These are phyloP conservation scores for Phaeolepiota aurea DNA, from an alignment of 768 basidiomycete genomes.

Conservation along the genomic window DNA sequence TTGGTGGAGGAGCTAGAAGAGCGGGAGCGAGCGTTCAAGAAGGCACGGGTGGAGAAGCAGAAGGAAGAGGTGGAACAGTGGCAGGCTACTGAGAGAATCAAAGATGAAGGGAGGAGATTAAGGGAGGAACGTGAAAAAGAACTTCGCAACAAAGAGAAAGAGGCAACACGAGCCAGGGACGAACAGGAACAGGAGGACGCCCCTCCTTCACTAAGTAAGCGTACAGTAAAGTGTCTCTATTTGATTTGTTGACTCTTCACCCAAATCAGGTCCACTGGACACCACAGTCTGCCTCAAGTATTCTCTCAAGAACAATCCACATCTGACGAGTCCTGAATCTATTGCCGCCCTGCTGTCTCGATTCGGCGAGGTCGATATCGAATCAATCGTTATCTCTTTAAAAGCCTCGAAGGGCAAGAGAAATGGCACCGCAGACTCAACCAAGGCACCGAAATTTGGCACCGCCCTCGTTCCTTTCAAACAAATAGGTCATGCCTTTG, in stretches of 20 bases:
- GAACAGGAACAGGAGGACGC: slow-evolving; percentile 29
- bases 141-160: slow-evolving; percentile 33
- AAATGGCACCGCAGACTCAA: slow-evolving; percentile 14
- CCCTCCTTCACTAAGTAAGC: slow-evolving; percentile 49
- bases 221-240: background rate
- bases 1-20: slow-evolving; percentile 75
- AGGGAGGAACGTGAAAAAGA: slow-evolving; percentile 60
- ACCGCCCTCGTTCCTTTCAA: slow-evolving; percentile 73
- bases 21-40: slow-evolving; percentile 71
- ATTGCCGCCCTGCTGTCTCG: slow-evolving; percentile 43
- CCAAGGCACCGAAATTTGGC: slow-evolving; percentile 54
- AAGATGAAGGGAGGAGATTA: slow-evolving; percentile 63
- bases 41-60: slow-evolving; percentile 52
- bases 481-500: slow-evolving; percentile 70
- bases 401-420: slow-evolving; percentile 46
- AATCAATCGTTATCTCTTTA: slow-evolving; percentile 60
- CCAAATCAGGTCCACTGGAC: slow-evolving; percentile 46
- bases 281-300: slow-evolving; percentile 75
- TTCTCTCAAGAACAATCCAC: slow-evolving; percentile 45
- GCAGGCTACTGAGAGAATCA: slow-evolving; percentile 63
- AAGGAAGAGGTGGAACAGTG: slow-evolving; percentile 45
- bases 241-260: slow-evolving; percentile 5
- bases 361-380: slow-evolving; percentile 57
- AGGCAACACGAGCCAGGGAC: slow-evolving; percentile 9
- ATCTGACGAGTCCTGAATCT: slow-evolving; percentile 40